Evolutionary conservation across 768 basidiomycete species (phyloP).

Genomic region (Lentinus tigrinus): DNA sequence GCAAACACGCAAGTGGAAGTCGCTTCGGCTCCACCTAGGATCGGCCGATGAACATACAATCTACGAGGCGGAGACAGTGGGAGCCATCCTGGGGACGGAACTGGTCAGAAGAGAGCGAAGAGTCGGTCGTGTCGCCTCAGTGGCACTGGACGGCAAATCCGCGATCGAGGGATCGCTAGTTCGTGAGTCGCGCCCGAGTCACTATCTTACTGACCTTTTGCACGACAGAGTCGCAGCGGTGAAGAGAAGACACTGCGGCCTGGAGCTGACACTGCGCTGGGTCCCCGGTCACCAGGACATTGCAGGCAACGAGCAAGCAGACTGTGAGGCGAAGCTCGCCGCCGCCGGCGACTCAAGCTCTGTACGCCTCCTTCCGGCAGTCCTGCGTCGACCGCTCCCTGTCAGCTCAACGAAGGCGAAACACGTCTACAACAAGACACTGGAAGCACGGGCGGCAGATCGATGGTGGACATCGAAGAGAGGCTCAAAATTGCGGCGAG

Average conservation of each 20-base stretch:
- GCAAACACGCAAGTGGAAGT: neutral
- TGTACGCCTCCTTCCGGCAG: too few relatives aligned
- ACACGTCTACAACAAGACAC: too few relatives aligned
- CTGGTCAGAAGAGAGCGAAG: slow-evolving; percentile 9
- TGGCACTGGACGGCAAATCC: neutral
- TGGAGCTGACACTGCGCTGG: slow-evolving; percentile 14
- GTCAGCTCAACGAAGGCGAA: too few relatives aligned
- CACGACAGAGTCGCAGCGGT: neutral
- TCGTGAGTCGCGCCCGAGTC: neutral
- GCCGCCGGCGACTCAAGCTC: slow-evolving; percentile 1
- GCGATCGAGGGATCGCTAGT: neutral
- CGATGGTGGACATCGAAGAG: too few relatives aligned
- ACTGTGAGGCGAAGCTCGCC: slow-evolving; percentile 22
- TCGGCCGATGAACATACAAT: slow-evolving; percentile 23
- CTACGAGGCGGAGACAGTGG: slow-evolving; percentile 30
- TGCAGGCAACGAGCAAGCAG: slow-evolving; percentile 23
- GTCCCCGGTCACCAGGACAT: slow-evolving; percentile 24
- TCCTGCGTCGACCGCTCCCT: too few relatives aligned
- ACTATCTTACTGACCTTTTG: slow-evolving; percentile 10
- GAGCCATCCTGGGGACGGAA: slow-evolving; percentile 27
- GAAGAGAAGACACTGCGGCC: neutral
- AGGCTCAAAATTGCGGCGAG: too few relatives aligned
- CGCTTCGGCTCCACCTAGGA: slow-evolving; percentile 23
- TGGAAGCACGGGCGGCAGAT: too few relatives aligned
- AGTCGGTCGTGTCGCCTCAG: neutral